Base-by-base conservation (phyloP, 306 rosid species). In the Lotus japonicus region DNA sequence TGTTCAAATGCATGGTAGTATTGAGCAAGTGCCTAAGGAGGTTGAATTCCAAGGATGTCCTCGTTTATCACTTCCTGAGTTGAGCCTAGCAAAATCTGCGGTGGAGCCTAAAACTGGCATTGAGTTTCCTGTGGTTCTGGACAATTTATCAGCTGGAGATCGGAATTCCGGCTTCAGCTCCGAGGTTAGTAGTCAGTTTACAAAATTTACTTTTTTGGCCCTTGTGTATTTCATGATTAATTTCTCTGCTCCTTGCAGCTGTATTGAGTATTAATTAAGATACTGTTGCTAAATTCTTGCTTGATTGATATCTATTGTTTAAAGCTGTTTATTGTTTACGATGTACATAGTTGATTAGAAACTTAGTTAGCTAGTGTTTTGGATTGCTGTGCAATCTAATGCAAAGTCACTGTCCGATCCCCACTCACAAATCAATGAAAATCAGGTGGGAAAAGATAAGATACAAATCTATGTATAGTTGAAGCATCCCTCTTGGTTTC, bases 101-200 rank as follows among this genome's bases (percentile, higher is more conserved):
- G 85, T 87, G 73, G 99, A 94, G 77, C 89, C 95, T 64, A 90
- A 71, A 80, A 90, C 99, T 58, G 97, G 99, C 74, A 87, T 91
- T 64, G 96, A 88, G 74, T 95, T 95, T 80, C 97, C 99, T 31
- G 58, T 75, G 56, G 60, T 90, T 70, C 77, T 90, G 77, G 92
- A 79, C 77, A 70, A 77, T 18, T 51, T 79, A 63, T 78, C 81
- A 50, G 21, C 80, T 26, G 79, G 76, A 64, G 89, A 83, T 57
- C 80, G 66, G 57, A 78, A 79, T 74, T 74, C 80, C 58, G 73
- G 82, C 74, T 76, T 80, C 65, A 80, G 78, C 77, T 83, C 96
- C 11, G 95, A 95, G 99, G 96, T 90, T 55, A 72, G 52, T 67
- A 68, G 80, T 61, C 16, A 28, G 42, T 68, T 23, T 52, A 69